These are phyloP conservation scores for Globisporangium acanthophoron DNA, from an alignment of 352 stramenopile genomes.

Conservation along the genomic window DNA sequence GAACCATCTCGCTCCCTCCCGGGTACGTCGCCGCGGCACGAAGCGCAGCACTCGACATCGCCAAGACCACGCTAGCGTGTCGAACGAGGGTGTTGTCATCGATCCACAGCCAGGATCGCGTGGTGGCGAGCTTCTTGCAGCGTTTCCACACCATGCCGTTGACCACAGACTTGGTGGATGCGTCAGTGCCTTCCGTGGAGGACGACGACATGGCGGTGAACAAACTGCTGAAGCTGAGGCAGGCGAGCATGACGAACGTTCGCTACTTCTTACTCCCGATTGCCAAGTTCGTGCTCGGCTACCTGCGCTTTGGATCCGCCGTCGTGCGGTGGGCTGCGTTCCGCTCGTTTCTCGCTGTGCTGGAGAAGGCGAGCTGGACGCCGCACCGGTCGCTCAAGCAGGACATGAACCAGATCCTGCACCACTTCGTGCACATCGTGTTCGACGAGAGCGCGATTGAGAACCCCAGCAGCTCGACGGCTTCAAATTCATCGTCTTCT, in stretches of 20 bases:
- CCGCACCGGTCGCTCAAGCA: constrained; percentile 29
- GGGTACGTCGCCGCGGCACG: constrained; percentile 37
- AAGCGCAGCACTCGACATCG: constrained; percentile 21
- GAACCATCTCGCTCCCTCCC: constrained; percentile 24
- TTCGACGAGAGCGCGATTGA: constrained; percentile 45
- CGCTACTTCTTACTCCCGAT: constrained; percentile 57
- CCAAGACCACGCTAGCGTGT: constrained; percentile 37
- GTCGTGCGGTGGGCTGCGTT: constrained; percentile 52
- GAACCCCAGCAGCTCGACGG: not conserved
- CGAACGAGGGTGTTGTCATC: constrained; percentile 46
- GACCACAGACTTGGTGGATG: not conserved
- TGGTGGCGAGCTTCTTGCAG: constrained; percentile 35
- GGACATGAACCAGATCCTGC: constrained; percentile 39
- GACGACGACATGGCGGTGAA: constrained; percentile 27
- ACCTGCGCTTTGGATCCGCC: constrained; percentile 35
- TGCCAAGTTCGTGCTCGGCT: constrained; percentile 38
- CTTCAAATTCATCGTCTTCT: not conserved
- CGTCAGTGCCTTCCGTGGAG: not conserved
- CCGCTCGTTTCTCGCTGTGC: constrained; percentile 35
- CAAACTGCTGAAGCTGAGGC: constrained; percentile 24
- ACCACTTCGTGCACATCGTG: constrained; percentile 47
- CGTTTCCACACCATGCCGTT: constrained; percentile 33
- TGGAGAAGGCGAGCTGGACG: constrained; percentile 60
- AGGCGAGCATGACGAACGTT: constrained; percentile 26
- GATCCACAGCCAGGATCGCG: constrained; percentile 47